These are phyloP conservation scores for Saccharomycopsis hybrid DNA, from an alignment of 1,139 yeast species.

Conservation along the genomic window DNA sequence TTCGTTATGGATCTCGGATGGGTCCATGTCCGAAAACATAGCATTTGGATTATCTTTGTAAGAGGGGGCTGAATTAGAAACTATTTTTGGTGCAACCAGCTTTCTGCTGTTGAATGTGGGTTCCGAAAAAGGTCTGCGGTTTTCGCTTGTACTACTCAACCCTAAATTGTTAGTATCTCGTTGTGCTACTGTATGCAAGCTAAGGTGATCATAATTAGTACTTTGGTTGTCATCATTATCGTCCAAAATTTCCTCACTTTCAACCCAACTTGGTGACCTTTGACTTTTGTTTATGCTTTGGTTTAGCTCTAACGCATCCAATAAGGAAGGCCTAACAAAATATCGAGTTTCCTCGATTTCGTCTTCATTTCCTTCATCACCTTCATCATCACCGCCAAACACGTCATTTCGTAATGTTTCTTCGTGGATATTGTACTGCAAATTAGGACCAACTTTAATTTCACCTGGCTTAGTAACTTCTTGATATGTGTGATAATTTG, in stretches of 20 bases:
- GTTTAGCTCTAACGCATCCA: slow-evolving; percentile 36
- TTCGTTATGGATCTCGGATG: too few species aligned
- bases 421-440: slow-evolving; percentile 8
- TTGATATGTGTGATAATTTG: slow-evolving; percentile 5
- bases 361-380: not conserved
- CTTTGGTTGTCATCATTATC: not conserved
- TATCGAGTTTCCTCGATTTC: not conserved
- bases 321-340: slow-evolving; percentile 36
- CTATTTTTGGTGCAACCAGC: not conserved
- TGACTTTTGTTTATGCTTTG: not conserved
- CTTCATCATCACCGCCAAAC: not conserved
- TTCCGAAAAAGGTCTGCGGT: slow-evolving; percentile 6
- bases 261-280: slow-evolving; percentile 4
- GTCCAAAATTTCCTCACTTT: not conserved
- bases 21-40: too few species aligned
- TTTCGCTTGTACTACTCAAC: not conserved
- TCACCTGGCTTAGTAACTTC: slow-evolving; percentile 7
- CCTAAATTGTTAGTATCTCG: not conserved
- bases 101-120: not conserved
- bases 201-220: not conserved
- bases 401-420: not conserved
- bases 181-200: slow-evolving; percentile 6
- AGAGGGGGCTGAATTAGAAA: slow-evolving; percentile 4
- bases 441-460: not conserved
- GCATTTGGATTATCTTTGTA: not conserved